A percentile compares a stretch with the other conserved stretches of the same genome.
These are phyloP conservation scores for Phytophthora pseudosyringae DNA, from an alignment of 352 stramenopile species.

Conservation along the genomic window DNA sequence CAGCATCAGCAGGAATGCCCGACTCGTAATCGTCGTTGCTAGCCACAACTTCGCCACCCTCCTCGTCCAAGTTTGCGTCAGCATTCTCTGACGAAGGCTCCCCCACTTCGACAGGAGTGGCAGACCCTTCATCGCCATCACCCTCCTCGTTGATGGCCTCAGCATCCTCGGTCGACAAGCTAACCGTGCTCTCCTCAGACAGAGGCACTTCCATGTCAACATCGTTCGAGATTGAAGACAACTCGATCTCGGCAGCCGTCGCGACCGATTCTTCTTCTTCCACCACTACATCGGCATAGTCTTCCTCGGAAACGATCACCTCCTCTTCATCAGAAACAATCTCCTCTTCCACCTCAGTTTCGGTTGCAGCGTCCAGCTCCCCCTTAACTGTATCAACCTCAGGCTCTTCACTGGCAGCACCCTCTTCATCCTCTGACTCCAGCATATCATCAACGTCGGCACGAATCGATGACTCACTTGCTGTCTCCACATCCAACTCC, in stretches of 20 bases:
- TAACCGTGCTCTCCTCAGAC: not conserved
- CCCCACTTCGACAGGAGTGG: not conserved
- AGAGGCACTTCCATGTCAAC: not conserved
- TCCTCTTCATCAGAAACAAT: constrained; percentile 4
- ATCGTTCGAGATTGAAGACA: constrained; percentile 3
- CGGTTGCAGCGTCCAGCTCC: not conserved
- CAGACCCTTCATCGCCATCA: not conserved
- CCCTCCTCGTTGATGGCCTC: not conserved
- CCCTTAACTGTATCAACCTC: not conserved
- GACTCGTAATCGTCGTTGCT: constrained; percentile 1
- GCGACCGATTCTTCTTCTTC: constrained; percentile 3
- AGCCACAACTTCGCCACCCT: constrained; percentile 2
- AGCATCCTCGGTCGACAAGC: not conserved
- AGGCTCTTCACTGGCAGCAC: constrained; percentile 7
- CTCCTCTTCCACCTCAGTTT: constrained; percentile 3
- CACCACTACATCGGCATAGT: not conserved
- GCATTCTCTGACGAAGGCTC: constrained; percentile 3
- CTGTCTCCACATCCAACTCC: not conserved
- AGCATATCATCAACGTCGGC: constrained; percentile 3
- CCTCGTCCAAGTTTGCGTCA: constrained; percentile 7
- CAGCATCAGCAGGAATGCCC: too few relatives aligned
- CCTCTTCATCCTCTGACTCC: not conserved
- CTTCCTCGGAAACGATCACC: constrained; percentile 3
- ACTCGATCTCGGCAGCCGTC: constrained; percentile 2
- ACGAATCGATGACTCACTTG: not conserved